phyloP scores from a whole-genome alignment of 1,284 basidiomycete genomes.

The Phlebopus sp. region DNA sequence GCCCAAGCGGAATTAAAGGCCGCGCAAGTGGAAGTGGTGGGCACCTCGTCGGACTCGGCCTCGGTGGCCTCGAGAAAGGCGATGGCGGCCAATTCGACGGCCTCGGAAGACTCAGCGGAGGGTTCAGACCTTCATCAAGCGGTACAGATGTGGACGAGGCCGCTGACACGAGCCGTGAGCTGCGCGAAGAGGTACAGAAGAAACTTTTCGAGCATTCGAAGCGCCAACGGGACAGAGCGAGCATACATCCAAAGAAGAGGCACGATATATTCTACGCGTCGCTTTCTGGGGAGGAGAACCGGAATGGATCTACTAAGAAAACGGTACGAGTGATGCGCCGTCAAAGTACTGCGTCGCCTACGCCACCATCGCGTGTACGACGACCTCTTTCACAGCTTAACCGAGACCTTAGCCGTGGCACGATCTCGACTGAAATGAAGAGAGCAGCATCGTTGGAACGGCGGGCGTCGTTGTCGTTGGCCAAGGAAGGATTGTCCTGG shows the following conservation, averaged over 20 bases:
- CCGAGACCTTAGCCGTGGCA: constrained; percentile 18
- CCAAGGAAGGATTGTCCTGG: constrained; percentile 10
- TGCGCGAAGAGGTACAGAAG: constrained; percentile 20
- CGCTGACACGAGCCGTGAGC: background rate
- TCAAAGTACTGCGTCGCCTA: constrained; percentile 20
- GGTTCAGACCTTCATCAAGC: constrained; percentile 14
- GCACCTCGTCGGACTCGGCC: constrained; percentile 22
- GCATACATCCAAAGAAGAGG: constrained; percentile 18
- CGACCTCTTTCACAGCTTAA: background rate
- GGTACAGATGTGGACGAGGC: constrained; percentile 3
- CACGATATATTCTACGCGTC: constrained; percentile 32
- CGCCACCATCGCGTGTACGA: constrained; percentile 8
- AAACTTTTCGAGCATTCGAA: constrained; percentile 18
- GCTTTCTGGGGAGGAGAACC: constrained; percentile 6
- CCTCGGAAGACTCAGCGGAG: constrained; percentile 27
- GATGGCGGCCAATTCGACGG: constrained; percentile 27
- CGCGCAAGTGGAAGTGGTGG: too few species aligned
- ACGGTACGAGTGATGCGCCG: constrained; percentile 14
- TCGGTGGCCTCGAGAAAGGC: constrained; percentile 22
- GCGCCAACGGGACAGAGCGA: constrained; percentile 16
- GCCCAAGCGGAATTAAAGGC: too few species aligned
- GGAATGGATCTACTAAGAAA: background rate
- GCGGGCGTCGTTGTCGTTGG: constrained; percentile 19
- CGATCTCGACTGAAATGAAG: constrained; percentile 31
- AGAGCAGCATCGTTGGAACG: constrained; percentile 26